Evolutionary conservation across 257 asterid genomes (phyloP), one percentile per base, ranked within the genome.

Genomic region (Nicotiana undulata): DNA sequence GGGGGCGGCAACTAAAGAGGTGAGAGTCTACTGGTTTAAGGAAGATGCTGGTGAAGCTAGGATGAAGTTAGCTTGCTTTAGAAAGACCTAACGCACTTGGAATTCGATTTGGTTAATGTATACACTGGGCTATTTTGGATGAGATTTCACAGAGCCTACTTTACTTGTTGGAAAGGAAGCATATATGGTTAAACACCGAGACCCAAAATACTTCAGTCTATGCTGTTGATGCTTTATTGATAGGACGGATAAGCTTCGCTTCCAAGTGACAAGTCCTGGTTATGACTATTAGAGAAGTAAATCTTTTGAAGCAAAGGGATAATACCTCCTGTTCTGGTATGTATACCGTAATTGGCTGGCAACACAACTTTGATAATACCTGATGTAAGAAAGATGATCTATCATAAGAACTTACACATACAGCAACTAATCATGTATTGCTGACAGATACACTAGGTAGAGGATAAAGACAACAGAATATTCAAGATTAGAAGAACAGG

Each of bases 311-410:
- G 77, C 77, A 67, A 44, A 76, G 83, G 22, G 83, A 59, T 70
- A 79, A 16, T 90, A 95, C 99, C 99, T 93, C 99, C n/a, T 86
- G 91, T 82, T 90, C 97, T 3, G 99, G 97, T 77, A 95, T 92
- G 87, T 92, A 95, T 40, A 93, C 99, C 53, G 88, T 86, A 84
- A 95, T 90, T 29, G 97, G 96, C 89, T 95, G 99, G 86, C 90
- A 29, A 84, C 97, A 95, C 89, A 95, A 83, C 88, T 87, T 95
- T 6, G 98, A 95, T 79, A 95, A 88, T 81, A 95, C 99, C 99
- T 93, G 80, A 55, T 20, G 67, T 59, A 77, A 72, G 26, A 53
- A 26, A 31, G 37, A 68, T 72, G 3, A 52, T 56, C 78, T 63
- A 65, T 67, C 61, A 49, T 13, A 0, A 16, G 11, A 74, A 49